These are phyloP conservation scores for Telopea speciosissima DNA, from an alignment of 177 flowering plant genomes.

Conservation along the genomic window DNA sequence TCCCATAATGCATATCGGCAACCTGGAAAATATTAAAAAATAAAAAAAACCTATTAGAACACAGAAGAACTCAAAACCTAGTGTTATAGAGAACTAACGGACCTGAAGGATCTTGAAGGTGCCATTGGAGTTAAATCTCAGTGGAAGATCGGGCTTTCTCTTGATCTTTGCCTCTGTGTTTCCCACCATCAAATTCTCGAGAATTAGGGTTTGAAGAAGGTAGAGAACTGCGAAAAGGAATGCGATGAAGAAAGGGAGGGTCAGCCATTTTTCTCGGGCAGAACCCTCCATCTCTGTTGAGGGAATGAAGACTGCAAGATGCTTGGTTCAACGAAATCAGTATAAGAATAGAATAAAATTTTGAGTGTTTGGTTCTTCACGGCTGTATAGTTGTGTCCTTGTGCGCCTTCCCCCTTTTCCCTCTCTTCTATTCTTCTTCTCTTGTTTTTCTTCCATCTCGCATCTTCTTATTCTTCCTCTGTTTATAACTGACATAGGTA, in stretches of 20 bases:
- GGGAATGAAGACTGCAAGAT: too few species aligned
- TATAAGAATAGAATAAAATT: too few species aligned
- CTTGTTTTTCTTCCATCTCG: too few species aligned
- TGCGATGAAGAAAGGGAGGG: slow-evolving; percentile 27
- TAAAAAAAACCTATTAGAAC: neutral
- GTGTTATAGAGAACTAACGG: neutral
- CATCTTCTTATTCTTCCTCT: too few species aligned
- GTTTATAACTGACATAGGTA: too few species aligned
- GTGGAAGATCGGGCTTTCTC: slow-evolving; percentile 54
- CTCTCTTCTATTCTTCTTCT: too few species aligned
- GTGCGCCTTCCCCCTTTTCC: too few species aligned
- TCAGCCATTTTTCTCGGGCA: slow-evolving; percentile 16
- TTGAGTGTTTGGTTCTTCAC: too few species aligned
- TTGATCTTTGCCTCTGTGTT: slow-evolving; percentile 34
- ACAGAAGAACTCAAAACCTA: neutral
- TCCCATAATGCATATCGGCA: slow-evolving; percentile 88
- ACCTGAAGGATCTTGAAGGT: slow-evolving; percentile 94
- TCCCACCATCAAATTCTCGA: slow-evolving; percentile 26
- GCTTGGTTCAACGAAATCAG: too few species aligned
- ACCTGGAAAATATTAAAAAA: slow-evolving; percentile 30
- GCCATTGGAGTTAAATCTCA: slow-evolving; percentile 65
- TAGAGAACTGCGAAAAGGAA: slow-evolving; percentile 22
- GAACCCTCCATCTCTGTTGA: slow-evolving; percentile 13
- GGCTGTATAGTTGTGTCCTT: too few species aligned
- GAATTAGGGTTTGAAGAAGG: slow-evolving; percentile 31